phyloP scores from a whole-genome alignment of 2,329 filamentous ascomycete genomes.

The Aspergillus luchuensis region DNA sequence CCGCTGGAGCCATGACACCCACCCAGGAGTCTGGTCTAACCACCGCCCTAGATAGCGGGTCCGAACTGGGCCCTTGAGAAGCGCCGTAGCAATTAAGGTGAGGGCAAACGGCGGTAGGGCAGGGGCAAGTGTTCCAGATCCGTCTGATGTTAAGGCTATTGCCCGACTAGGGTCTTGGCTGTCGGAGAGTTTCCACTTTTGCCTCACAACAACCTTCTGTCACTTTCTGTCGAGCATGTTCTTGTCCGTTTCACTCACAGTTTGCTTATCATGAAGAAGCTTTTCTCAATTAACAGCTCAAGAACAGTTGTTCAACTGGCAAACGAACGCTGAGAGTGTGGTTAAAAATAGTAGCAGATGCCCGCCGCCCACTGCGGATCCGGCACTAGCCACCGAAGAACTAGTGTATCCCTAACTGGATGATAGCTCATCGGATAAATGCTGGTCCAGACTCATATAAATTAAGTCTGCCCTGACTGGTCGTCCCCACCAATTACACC shows the following conservation, averaged over 20 bases:
- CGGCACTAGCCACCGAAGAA: not conserved
- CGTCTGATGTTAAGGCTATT: constrained; percentile 1
- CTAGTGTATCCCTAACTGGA: too few species aligned
- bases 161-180: constrained; percentile 6
- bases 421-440: not conserved
- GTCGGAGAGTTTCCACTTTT: not conserved
- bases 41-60: not conserved
- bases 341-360: not conserved
- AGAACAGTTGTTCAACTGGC: not conserved
- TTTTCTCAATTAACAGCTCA: not conserved
- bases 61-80: not conserved
- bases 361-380: not conserved
- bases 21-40: not conserved
- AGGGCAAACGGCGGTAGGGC: constrained; percentile 5
- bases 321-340: not conserved
- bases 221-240: not conserved
- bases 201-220: not conserved
- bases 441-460: not conserved
- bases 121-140: constrained; percentile 10
- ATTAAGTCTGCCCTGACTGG: not conserved
- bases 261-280: not conserved
- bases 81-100: constrained; percentile 11
- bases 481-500: not conserved
- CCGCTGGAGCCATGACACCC: not conserved
- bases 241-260: not conserved